Base-by-base conservation (phyloP, 78 protist genomes). In the Andalucia godoyi region DNA sequence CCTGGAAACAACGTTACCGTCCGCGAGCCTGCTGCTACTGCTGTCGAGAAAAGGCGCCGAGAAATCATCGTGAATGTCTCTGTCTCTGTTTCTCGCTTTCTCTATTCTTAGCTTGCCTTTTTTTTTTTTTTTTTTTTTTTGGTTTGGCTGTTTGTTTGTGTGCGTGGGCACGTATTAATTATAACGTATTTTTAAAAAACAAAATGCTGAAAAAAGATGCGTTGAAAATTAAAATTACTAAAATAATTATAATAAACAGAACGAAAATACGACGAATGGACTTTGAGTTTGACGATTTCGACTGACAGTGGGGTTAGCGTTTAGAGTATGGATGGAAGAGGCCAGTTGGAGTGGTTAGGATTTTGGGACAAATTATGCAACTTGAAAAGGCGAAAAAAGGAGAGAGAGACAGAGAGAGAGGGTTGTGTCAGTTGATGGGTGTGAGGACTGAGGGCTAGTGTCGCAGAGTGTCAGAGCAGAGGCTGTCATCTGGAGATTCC, bases 1-100 rank as follows among this genome's bases (percentile, higher is more conserved):
- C 86, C 87, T 34, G 85, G 84, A 33, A 85, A 45, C 38, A 80
- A 59, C 18, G 60, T 55, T 46, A 21, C 21, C 21, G 21, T n/a
- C 21, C 33, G 21, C 21, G 50, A 21, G 21, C 50, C 21, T 21
- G 21, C 33, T 21, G 33, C 50, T 46, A n/a, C 33, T 46, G 21
- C 33, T 46, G 21, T 46, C 21, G 50, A n/a, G 50, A 46, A 46
- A 21, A 46, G 21, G 50, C 21, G 50, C 21, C 21, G 21, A 21
- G 33, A 46, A 21, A 46, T 21, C 33, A 46, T 21, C 33, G 21
- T 21, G 50, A 46, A 46, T n/a, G 50, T n/a, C 21, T 21, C 21
- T 21, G 50, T 46, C 60, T 21, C n/a, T 29, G 21, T 21, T 55
- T 21, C 21, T 55, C 27, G 25, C 21, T 29, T 21, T 55, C 60